These are phyloP conservation scores for Cryptococcus jaspeensis DNA, from an alignment of 1,284 basidiomycete genomes.

Conservation along the genomic window DNA sequence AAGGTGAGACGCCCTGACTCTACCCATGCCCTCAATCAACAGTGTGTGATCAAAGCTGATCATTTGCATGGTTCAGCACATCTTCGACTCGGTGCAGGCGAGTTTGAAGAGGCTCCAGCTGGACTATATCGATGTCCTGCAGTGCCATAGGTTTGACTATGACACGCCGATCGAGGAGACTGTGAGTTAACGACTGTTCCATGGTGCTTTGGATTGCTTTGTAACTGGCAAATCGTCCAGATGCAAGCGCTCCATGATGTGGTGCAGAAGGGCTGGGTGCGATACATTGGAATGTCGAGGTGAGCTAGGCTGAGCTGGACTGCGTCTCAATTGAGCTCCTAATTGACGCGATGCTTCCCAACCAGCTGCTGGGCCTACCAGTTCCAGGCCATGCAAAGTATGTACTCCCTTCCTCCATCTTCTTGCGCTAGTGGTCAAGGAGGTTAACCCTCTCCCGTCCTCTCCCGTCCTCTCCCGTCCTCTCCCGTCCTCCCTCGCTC, in stretches of 20 bases:
- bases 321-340: background rate
- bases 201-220: background rate
- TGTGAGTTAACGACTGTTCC: background rate
- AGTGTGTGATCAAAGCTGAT: background rate
- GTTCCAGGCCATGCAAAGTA: slow-evolving; percentile 38
- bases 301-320: background rate
- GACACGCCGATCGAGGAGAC: slow-evolving; percentile 62
- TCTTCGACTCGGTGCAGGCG: slow-evolving; percentile 67
- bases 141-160: slow-evolving; percentile 57
- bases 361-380: slow-evolving; percentile 24
- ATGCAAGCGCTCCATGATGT: slow-evolving; percentile 69
- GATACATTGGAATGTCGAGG: slow-evolving; percentile 63
- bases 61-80: slow-evolving; percentile 48
- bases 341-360: background rate
- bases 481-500: background rate
- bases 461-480: background rate
- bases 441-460: background rate
- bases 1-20: slow-evolving; percentile 42
- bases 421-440: too few relatives aligned
- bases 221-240: background rate
- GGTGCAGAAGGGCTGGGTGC: slow-evolving; percentile 61
- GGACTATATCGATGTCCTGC: slow-evolving; percentile 65
- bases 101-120: slow-evolving; percentile 65
- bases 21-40: too few relatives aligned
- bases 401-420: slow-evolving; percentile 5